phyloP scores from a whole-genome alignment of 805 yeast genomes.

The Kazachstania viticola region DNA sequence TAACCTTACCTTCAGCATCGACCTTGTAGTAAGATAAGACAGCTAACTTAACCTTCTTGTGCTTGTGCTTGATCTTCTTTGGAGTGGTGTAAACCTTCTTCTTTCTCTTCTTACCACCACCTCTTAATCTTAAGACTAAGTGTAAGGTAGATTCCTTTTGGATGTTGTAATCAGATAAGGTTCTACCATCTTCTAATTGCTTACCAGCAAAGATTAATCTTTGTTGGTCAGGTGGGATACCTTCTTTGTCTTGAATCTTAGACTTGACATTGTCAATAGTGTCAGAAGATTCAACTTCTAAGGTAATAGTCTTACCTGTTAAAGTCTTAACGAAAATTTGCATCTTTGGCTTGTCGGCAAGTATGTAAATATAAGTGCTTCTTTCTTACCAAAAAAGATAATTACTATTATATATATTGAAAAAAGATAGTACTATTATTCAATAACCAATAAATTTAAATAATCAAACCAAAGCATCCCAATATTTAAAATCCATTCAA shows the following conservation, averaged over 20 bases:
- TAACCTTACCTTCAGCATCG: slow-evolving; percentile 95
- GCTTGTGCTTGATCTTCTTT: slow-evolving; percentile 99
- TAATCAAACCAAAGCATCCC: background rate
- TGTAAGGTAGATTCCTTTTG: slow-evolving; percentile 88
- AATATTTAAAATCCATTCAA: no score
- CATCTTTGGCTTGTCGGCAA: slow-evolving; percentile 53
- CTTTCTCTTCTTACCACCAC: slow-evolving; percentile 98
- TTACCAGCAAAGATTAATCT: slow-evolving; percentile 93
- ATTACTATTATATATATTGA: background rate
- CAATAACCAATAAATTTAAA: background rate
- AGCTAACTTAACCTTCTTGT: slow-evolving; percentile 98
- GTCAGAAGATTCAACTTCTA: slow-evolving; percentile 84
- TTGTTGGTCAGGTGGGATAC: slow-evolving; percentile 95
- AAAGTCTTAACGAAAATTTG: slow-evolving; percentile 84
- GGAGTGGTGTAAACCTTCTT: slow-evolving; percentile 99
- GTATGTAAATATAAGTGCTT: slow-evolving; percentile 18
- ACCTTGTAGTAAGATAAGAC: slow-evolving; percentile 99
- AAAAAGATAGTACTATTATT: background rate
- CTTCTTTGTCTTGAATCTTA: slow-evolving; percentile 93
- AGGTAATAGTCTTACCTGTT: slow-evolving; percentile 83
- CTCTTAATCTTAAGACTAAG: slow-evolving; percentile 78
- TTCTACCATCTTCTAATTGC: slow-evolving; percentile 93
- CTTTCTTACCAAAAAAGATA: slow-evolving; percentile 26
- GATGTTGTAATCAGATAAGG: slow-evolving; percentile 87
- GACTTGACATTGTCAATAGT: slow-evolving; percentile 92